These are phyloP conservation scores for Dothistroma septosporum DNA, from an alignment of 2,329 filamentous ascomycete species.

Conservation along the genomic window DNA sequence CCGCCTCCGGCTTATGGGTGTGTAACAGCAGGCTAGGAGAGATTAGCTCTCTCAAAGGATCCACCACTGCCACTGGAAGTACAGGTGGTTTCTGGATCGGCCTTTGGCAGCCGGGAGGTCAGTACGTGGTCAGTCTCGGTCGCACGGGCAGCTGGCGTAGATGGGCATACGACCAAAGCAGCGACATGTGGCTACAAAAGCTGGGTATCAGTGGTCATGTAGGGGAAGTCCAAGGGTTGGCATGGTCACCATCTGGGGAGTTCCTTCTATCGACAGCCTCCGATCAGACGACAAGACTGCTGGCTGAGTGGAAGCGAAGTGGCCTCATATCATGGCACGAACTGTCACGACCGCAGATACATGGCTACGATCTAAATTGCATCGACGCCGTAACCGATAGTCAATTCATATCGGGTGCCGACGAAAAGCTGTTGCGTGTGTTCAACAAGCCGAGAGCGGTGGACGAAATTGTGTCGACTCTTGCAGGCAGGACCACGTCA, in stretches of 20 bases:
- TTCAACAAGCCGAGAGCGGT: slow-evolving; percentile 86
- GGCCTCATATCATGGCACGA: slow-evolving; percentile 75
- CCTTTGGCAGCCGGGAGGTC: slow-evolving; percentile 78
- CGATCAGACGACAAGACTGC: slow-evolving; percentile 89
- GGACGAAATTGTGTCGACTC: slow-evolving; percentile 54
- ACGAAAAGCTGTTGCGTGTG: slow-evolving; percentile 96
- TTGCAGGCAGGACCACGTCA: slow-evolving; percentile 21
- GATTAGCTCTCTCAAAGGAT: slow-evolving; percentile 90
- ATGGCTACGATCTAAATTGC: slow-evolving; percentile 97
- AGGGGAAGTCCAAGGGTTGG: slow-evolving; percentile 71
- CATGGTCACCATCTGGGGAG: slow-evolving; percentile 76
- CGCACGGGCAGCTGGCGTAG: slow-evolving; percentile 89
- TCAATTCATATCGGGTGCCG: slow-evolving; percentile 88
- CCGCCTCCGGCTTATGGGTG: slow-evolving; percentile 83
- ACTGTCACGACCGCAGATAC: slow-evolving; percentile 91
- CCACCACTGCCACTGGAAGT: slow-evolving; percentile 92
- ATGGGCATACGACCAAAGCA: slow-evolving; percentile 63
- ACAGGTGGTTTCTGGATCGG: slow-evolving; percentile 96
- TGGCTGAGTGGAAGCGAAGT: slow-evolving; percentile 67
- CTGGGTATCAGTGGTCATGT: slow-evolving; percentile 81
- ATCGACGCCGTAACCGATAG: slow-evolving; percentile 68
- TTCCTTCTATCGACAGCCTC: slow-evolving; percentile 85
- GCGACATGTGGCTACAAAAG: slow-evolving; percentile 70
- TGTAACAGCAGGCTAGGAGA: slow-evolving; percentile 82
- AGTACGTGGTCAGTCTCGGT: slow-evolving; percentile 73